Evolutionary conservation across 1,139 yeast genomes (phyloP), one percentile per base, ranked within the genome.

Genomic region (Candida sanyaensis): DNA sequence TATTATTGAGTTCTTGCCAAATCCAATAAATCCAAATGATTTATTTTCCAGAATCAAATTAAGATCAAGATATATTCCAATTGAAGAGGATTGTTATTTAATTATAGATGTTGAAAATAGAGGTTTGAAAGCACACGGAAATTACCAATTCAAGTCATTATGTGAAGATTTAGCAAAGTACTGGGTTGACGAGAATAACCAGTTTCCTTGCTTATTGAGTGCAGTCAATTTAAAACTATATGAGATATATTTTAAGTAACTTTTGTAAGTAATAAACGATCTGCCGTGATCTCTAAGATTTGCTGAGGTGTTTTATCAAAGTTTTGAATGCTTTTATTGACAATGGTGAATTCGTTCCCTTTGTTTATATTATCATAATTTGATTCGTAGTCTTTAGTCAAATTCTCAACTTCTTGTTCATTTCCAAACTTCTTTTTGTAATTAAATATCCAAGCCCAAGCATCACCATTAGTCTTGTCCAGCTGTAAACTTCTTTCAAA

Each of bases 201-300:
- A 88, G 56, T 81, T 89, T 24, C 89, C 96, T 0, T 87, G 96
- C 56, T 86, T 90, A 58, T 69, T 91, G 48, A 85, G 95, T 48
- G 91, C 95, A 0, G 69, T 90, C 52, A 88, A 84, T 45, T 69
- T 90, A 49, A 85, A 80, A 56, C 66, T 88, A 26, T 84, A 81
- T 65, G 85, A 83, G 46, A 57, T 50, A 42, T 59, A 58, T 48
- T 57, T 43, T 43, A 46, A 30, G 37, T 43, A 46, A 42, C n/a
- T 26, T 31, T 29, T 23, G 12, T 29, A 17, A 31, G 41, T 23
- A 45, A 45, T 44, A 48, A 30, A 41, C 42, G 17, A 24, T 31
- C 27, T 2, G 66, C 55, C 0, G 63, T 70, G 10, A 62, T 21
- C 23, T 65, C 56, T 31, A 83, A 58, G 2, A 81, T 50, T 40